These are phyloP conservation scores for Aspergillus homomorphus DNA, from an alignment of 495 filamentous ascomycete genomes.

Conservation along the genomic window DNA sequence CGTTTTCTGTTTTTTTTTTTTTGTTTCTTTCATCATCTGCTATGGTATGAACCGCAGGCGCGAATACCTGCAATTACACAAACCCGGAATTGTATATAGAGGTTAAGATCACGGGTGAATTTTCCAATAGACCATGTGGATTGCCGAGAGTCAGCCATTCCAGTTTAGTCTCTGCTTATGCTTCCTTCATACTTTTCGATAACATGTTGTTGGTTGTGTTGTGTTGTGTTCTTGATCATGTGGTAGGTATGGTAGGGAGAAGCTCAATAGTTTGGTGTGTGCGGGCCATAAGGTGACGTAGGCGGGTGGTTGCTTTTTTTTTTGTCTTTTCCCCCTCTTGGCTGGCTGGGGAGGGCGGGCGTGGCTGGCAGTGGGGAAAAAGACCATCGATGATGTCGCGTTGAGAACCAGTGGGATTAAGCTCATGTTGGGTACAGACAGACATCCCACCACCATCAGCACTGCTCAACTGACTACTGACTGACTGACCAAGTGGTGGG, in stretches of 20 bases:
- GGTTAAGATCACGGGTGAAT: constrained; percentile 14
- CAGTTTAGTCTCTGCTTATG: neutral
- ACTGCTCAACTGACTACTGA: no score
- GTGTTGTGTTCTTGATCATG: no score
- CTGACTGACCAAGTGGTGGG: neutral
- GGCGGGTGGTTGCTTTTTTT: neutral
- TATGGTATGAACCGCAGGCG: constrained; percentile 17
- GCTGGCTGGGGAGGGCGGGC: no score
- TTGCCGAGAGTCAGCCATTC: neutral
- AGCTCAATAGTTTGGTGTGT: neutral
- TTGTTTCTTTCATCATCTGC: constrained; percentile 15
- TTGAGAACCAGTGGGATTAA: neutral
- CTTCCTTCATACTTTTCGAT: neutral
- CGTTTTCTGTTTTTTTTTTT: constrained; percentile 19
- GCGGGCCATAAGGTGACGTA: neutral
- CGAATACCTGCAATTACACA: constrained; percentile 16
- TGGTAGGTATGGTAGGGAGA: neutral
- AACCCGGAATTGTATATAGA: constrained; percentile 28
- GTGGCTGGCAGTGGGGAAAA: neutral
- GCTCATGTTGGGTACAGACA: neutral
- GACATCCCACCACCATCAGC: neutral
- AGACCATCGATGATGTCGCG: neutral
- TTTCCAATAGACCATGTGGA: constrained; percentile 21
- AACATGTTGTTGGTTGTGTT: neutral
- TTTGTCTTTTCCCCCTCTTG: neutral